Conservation (phyloP, 306 rosid genomes). For the Dryas alaskensis region DNA sequence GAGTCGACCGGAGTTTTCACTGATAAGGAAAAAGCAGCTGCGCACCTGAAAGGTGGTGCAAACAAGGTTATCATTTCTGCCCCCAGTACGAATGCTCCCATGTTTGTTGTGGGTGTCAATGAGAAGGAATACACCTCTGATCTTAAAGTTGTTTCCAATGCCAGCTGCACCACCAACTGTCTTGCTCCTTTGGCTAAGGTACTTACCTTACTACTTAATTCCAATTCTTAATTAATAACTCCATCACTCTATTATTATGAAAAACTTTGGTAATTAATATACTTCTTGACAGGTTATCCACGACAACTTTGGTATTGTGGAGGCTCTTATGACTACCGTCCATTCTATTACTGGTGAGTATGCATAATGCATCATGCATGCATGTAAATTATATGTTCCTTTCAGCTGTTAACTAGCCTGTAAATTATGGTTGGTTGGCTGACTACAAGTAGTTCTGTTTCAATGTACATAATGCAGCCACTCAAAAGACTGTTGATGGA, state of each 20-base stretch:
- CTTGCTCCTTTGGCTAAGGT: constrained; percentile 96
- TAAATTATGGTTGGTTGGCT: too few relatives aligned
- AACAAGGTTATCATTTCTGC: constrained; percentile 94
- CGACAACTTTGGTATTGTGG: constrained; percentile 85
- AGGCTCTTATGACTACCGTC: constrained; percentile 93
- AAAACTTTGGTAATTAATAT: too few relatives aligned
- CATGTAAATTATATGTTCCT: too few relatives aligned
- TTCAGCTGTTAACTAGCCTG: too few relatives aligned
- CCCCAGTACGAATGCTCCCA: constrained; percentile 89
- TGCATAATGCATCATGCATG: not conserved
- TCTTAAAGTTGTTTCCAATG: constrained; percentile 76
- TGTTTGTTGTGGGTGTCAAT: constrained; percentile 95
- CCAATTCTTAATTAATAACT: not conserved
- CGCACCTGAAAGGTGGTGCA: constrained; percentile 67
- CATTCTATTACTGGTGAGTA: constrained; percentile 71
- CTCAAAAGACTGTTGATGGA: constrained; percentile 93
- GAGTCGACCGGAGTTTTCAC: constrained; percentile 34
- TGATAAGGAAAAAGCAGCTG: not conserved
- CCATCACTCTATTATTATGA: too few relatives aligned
- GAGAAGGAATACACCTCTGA: constrained; percentile 87
- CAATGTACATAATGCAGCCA: constrained; percentile 45
- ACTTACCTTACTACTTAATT: not conserved
- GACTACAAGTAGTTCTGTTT: too few relatives aligned
- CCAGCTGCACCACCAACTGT: constrained; percentile 95
- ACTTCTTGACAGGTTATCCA: constrained; percentile 56